These are phyloP conservation scores for Fraxinus floribunda DNA, from an alignment of 305 asterid genomes.

Conservation along the genomic window DNA sequence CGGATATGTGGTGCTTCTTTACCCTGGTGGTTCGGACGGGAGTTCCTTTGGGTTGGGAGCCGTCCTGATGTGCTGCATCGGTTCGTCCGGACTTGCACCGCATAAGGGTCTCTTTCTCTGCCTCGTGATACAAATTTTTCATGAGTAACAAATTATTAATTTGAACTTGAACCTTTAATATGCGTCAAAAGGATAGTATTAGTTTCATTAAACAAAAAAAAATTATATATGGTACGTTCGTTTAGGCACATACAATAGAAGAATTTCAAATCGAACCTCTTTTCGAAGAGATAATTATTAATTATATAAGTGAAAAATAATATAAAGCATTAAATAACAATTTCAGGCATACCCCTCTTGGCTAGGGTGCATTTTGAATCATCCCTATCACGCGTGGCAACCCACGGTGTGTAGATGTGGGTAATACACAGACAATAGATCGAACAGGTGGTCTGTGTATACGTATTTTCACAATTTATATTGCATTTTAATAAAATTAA, in stretches of 20 bases:
- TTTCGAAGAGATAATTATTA: neutral
- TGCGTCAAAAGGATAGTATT: neutral
- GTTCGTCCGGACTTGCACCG: too few species aligned
- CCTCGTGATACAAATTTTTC: too few species aligned
- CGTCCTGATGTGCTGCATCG: too few species aligned
- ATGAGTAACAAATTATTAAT: neutral
- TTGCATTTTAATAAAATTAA: neutral
- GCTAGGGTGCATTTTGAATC: neutral
- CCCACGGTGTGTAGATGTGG: neutral
- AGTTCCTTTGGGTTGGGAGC: too few species aligned
- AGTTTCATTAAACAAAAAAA: neutral
- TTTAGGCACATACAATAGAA: neutral
- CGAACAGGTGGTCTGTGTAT: slow-evolving; percentile 25
- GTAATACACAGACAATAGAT: slow-evolving; percentile 10
- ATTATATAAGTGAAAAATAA: neutral
- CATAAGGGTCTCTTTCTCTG: too few species aligned
- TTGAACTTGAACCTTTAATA: neutral
- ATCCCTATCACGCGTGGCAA: neutral
- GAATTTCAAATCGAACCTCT: neutral
- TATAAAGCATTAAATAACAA: neutral
- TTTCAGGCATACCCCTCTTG: neutral
- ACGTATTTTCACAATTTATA: neutral
- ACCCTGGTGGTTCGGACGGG: too few species aligned
- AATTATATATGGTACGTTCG: neutral
- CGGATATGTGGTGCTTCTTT: too few species aligned